These are phyloP conservation scores for Cotoneaster glaucophyllus DNA, from an alignment of 306 rosid species.

Conservation along the genomic window DNA sequence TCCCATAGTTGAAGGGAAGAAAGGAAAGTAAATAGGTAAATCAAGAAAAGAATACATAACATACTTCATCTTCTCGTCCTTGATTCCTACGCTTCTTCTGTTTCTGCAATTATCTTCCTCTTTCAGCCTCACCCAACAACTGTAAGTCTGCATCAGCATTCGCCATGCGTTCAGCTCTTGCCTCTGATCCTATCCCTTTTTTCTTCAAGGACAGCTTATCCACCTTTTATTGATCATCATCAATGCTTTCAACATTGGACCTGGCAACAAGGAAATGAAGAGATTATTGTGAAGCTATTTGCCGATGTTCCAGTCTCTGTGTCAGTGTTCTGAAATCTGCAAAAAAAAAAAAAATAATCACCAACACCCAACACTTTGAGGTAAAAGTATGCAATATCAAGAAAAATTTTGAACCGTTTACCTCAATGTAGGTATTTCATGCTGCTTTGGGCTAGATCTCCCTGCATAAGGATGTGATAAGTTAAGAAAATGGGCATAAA, in stretches of 20 bases:
- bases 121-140: conserved; percentile 63
- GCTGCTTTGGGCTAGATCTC: conserved; percentile 42
- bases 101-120: conserved; percentile 81
- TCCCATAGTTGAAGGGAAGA: background rate
- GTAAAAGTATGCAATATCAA: background rate
- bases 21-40: conserved; percentile 5
- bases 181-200: conserved; percentile 84
- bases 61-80: conserved; percentile 91
- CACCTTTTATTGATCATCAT: conserved; percentile 53
- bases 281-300: background rate
- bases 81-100: conserved; percentile 79
- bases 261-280: conserved; percentile 29
- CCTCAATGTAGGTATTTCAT: conserved; percentile 40
- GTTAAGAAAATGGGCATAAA: background rate
- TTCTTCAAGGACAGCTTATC: conserved; percentile 73
- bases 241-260: conserved; percentile 32
- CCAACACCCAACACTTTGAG: background rate
- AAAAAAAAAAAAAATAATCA: background rate
- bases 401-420: conserved; percentile 5
- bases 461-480: conserved; percentile 47
- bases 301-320: background rate
- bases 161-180: conserved; percentile 68
- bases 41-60: conserved; percentile 21
- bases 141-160: conserved; percentile 77
- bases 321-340: background rate